Evolutionary conservation across 73 alveolate genomes (phyloP).

Genomic region (Paramecium octaurelia): DNA sequence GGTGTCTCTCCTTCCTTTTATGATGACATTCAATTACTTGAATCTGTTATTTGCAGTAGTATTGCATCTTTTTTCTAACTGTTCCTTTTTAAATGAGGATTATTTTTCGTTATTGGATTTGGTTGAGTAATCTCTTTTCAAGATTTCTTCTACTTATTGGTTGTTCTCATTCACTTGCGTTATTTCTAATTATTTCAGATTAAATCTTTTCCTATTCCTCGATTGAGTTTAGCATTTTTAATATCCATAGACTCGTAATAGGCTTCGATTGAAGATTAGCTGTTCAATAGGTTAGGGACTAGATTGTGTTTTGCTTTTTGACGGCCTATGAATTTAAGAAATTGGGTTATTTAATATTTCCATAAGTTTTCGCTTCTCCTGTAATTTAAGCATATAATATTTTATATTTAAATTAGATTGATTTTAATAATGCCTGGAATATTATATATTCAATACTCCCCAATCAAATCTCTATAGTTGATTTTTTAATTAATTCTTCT

Average conservation of each 20-base stretch:
- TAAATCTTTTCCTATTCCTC: neutral
- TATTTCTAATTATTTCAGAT: neutral
- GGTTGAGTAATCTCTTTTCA: neutral
- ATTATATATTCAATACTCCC: constrained; percentile 5
- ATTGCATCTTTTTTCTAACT: neutral
- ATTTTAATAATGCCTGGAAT: neutral
- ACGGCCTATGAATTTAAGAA: neutral
- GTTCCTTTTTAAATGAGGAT: neutral
- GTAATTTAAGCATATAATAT: neutral
- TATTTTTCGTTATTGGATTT: neutral
- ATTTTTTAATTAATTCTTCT: neutral
- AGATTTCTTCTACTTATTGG: neutral
- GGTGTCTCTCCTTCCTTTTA: neutral
- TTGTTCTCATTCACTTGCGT: neutral
- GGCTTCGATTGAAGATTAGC: neutral
- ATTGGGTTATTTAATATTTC: neutral
- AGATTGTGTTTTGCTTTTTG: neutral
- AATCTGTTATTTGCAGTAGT: neutral
- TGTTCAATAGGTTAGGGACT: neutral
- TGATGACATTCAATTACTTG: neutral
- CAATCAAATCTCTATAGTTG: constrained; percentile 13
- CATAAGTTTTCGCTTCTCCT: neutral
- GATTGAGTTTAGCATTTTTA: neutral
- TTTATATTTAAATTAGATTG: neutral
- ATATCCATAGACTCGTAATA: neutral